Evolutionary conservation across 2,329 filamentous ascomycete genomes (phyloP).

Genomic region (Apiospora sp.): DNA sequence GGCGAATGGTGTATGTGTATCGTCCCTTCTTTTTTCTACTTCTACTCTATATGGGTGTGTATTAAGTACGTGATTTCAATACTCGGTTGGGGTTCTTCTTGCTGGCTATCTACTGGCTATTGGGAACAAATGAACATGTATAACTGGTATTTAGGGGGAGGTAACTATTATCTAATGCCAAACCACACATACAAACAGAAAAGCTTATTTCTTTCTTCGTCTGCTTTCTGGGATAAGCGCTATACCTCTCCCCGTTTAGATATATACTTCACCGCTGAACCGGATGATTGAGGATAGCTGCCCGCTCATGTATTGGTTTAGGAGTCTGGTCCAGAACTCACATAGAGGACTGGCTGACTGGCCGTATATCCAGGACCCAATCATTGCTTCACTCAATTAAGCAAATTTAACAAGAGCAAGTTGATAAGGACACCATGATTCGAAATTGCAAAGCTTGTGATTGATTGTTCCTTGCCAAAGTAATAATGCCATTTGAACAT

Average conservation of each 20-base stretch:
- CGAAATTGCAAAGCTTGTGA: neutral
- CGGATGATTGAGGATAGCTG: neutral
- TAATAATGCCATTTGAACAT: neutral
- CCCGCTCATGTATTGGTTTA: too few species aligned
- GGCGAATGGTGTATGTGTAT: slow-evolving; percentile 2
- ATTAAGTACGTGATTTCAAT: neutral
- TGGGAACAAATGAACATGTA: neutral
- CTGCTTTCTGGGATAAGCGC: too few species aligned
- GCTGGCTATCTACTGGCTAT: neutral
- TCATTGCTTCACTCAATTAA: neutral
- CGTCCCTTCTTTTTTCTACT: neutral
- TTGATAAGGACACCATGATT: too few species aligned
- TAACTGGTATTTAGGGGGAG: neutral
- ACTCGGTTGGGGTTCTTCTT: neutral
- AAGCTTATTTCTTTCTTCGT: too few species aligned
- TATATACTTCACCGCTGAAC: neutral
- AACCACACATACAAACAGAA: neutral
- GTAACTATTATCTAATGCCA: neutral
- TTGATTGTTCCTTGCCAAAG: neutral
- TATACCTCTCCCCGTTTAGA: too few species aligned
- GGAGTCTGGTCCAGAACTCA: too few species aligned
- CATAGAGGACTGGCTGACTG: too few species aligned
- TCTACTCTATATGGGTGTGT: neutral
- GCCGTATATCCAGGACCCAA: neutral
- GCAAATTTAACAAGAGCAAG: neutral